Evolutionary conservation across 345 rosid species (phyloP).

Genomic region (Hevea brasiliensis): DNA sequence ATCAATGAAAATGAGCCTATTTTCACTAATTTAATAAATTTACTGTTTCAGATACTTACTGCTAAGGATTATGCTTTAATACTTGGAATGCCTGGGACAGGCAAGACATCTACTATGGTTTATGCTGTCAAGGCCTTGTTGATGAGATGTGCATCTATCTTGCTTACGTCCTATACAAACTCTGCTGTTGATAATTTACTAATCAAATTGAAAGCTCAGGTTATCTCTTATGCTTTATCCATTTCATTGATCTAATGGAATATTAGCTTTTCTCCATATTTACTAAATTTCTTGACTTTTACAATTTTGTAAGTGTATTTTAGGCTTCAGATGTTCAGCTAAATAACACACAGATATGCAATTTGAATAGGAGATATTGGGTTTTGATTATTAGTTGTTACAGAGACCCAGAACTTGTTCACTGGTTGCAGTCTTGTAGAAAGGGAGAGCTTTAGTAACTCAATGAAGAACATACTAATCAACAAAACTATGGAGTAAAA

Average conservation of each 20-base stretch:
- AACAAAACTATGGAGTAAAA: not conserved
- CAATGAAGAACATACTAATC: not conserved
- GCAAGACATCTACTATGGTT: slow-evolving; percentile 96
- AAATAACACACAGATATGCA: not conserved
- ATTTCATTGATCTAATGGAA: slow-evolving; percentile 9
- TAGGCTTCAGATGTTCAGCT: not conserved
- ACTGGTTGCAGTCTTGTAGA: not conserved
- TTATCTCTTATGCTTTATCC: slow-evolving; percentile 36
- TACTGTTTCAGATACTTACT: slow-evolving; percentile 71
- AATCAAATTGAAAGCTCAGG: slow-evolving; percentile 95
- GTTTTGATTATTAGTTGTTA: not conserved
- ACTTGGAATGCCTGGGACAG: slow-evolving; percentile 99
- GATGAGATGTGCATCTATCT: slow-evolving; percentile 89
- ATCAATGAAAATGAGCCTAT: not conserved
- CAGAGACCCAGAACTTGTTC: not conserved
- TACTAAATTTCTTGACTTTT: slow-evolving; percentile 4
- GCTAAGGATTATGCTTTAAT: slow-evolving; percentile 92
- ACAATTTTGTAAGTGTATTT: not conserved
- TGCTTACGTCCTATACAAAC: slow-evolving; percentile 97
- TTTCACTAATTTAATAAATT: slow-evolving; percentile 14
- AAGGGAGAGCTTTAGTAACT: not conserved
- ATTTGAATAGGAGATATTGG: not conserved
- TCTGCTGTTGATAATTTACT: slow-evolving; percentile 96
- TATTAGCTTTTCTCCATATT: not conserved
- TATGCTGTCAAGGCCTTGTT: slow-evolving; percentile 96